Conservation (phyloP, 768 basidiomycete genomes). For the Amyloporia xantha region DNA sequence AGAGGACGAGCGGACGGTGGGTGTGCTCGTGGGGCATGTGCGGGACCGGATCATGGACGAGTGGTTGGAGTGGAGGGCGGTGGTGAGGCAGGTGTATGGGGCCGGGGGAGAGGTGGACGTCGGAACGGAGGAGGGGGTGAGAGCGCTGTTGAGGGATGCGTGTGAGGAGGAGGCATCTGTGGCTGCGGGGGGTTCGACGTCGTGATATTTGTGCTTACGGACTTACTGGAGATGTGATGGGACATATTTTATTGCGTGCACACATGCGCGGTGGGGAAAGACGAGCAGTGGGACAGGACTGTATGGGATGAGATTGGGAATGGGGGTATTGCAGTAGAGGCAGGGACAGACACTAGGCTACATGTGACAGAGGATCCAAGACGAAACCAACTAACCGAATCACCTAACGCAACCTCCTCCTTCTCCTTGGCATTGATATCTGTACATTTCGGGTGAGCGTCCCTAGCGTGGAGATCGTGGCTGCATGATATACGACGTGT, state of each 20-base stretch:
- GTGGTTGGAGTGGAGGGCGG: slow-evolving; percentile 61
- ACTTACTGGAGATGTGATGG: too few species aligned
- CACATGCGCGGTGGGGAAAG: too few species aligned
- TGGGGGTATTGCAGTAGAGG: neutral
- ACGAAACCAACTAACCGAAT: neutral
- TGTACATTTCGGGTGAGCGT: neutral
- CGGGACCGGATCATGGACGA: slow-evolving; percentile 68
- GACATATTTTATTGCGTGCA: too few species aligned
- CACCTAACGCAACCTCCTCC: too few species aligned
- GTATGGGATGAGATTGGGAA: too few species aligned
- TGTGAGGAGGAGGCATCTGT: slow-evolving; percentile 6
- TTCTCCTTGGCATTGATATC: neutral
- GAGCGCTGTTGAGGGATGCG: slow-evolving; percentile 13
- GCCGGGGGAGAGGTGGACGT: slow-evolving; percentile 4
- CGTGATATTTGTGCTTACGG: too few species aligned
- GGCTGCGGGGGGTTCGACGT: neutral
- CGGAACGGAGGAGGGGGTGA: slow-evolving; percentile 14
- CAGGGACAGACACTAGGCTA: neutral
- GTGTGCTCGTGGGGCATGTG: slow-evolving; percentile 71
- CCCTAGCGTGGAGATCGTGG: neutral
- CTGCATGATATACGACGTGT: neutral
- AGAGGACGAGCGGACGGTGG: slow-evolving; percentile 71
- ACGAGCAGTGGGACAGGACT: too few species aligned
- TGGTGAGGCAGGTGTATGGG: slow-evolving; percentile 11
- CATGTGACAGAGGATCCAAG: neutral